phyloP scores from a whole-genome alignment of 306 rosid genomes.

The Cucurbita pepo region DNA sequence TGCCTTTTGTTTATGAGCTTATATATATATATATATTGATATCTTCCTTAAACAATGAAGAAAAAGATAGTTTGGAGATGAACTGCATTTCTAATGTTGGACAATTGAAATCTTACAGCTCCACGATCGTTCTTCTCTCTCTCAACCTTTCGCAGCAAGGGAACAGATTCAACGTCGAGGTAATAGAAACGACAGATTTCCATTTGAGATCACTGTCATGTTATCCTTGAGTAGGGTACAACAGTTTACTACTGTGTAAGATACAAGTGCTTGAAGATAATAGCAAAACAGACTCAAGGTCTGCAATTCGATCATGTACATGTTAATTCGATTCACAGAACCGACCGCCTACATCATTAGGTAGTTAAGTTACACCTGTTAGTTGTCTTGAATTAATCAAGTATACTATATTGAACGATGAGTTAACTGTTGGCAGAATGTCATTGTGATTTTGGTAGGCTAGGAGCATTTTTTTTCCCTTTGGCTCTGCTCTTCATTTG shows the following conservation, averaged over 20 bases:
- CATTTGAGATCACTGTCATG: not conserved
- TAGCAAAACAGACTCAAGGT: constrained; percentile 9
- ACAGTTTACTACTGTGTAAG: not conserved
- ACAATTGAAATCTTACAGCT: constrained; percentile 39
- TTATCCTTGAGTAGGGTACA: not conserved
- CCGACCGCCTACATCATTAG: constrained; percentile 33
- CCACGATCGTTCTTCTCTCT: constrained; percentile 91
- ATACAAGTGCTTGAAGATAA: not conserved
- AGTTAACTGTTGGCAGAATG: constrained; percentile 35
- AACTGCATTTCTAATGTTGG: constrained; percentile 6
- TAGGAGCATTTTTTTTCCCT: constrained; percentile 22
- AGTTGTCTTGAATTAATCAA: constrained; percentile 39
- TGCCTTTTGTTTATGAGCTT: not conserved
- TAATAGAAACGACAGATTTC: constrained; percentile 9
- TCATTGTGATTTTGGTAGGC: constrained; percentile 68
- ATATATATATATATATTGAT: no score
- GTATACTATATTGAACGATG: constrained; percentile 30
- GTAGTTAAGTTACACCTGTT: constrained; percentile 39
- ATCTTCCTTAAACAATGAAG: not conserved
- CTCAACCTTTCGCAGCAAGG: constrained; percentile 90
- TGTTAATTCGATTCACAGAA: constrained; percentile 37
- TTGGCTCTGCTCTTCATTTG: constrained; percentile 8
- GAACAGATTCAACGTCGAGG: constrained; percentile 77
- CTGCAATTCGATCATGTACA: constrained; percentile 45
- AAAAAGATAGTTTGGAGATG: not conserved